Evolutionary conservation across 2,329 filamentous ascomycete genomes (phyloP), one percentile per base, ranked within the genome.

Genomic region (Colletotrichum viniferum): DNA sequence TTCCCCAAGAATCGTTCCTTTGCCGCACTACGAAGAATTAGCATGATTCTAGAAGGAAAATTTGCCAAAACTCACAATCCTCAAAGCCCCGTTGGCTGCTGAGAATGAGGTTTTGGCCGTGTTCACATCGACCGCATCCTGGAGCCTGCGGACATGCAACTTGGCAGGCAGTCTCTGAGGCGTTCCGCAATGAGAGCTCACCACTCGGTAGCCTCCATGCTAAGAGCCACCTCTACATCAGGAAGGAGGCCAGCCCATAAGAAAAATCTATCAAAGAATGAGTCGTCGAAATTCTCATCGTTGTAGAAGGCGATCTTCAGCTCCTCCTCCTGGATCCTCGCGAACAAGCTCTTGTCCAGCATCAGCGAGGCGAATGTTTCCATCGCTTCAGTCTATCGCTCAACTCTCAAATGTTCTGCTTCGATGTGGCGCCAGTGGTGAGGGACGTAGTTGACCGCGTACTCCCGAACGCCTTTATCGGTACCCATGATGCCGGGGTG

Each of bases 341-440:
- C 43, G 5, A 74, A 72, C 2, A 77, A 74, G 2, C 74, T 71
- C 2, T 77, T 77, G 38, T 81, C 65, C 9, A 76, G 76, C 21
- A 81, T 5, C 0, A 72, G 61, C 30, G 75, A 74, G 1, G 77
- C 76, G 5, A 81, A 72, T 0, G 75, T 77, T 36, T 81, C 76
- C 43, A 82, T 79, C 1, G 80, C 78, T 55, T 81, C 80, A 1
- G 56, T 74, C 7, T 78, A 71, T 32, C 81, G 76, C 4, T 48
- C 34, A 0, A 55, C 2, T 0, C 79, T 73, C 21, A 81, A 77
- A 8, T 79, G 36, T 0, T 78, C 77, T 2, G 70, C 63, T 1
- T 77, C 52, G n/a, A 80, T 78, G 1, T 36, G 18, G 0, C 12
- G 10, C 56, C 76, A 81, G 14, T 82, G 80, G 6, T 65, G 26